phyloP scores from a whole-genome alignment of 345 rosid genomes.

The Moringa oleifera region DNA sequence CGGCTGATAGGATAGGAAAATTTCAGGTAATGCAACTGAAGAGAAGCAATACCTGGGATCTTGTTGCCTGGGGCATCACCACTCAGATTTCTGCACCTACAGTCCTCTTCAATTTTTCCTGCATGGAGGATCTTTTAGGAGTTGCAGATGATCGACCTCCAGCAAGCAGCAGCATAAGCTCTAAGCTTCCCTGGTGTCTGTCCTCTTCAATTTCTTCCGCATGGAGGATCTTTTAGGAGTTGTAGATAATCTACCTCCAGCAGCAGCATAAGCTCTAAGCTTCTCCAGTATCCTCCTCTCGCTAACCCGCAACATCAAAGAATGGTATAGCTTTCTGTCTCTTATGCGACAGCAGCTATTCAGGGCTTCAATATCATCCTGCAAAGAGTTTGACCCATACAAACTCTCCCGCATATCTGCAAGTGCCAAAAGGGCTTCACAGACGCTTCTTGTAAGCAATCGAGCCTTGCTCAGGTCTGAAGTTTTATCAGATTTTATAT shows the following conservation, averaged over 20 bases:
- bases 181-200: slow-evolving; percentile 63
- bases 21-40: no score
- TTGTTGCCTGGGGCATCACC: no score
- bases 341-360: slow-evolving; percentile 25
- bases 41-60: no score
- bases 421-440: slow-evolving; percentile 51
- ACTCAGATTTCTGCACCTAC: no score
- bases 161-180: slow-evolving; percentile 24
- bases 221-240: slow-evolving; percentile 4
- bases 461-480: slow-evolving; percentile 33
- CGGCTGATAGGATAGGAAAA: no score
- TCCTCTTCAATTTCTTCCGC: no score
- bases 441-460: slow-evolving; percentile 55
- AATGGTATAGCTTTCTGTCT: slow-evolving; percentile 62
- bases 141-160: slow-evolving; percentile 1
- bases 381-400: slow-evolving; percentile 37
- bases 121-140: slow-evolving; percentile 7
- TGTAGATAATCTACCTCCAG: slow-evolving; percentile 1
- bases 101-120: no score
- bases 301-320: slow-evolving; percentile 49
- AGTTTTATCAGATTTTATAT: slow-evolving; percentile 19
- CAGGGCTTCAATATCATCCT: slow-evolving; percentile 45
- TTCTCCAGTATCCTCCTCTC: slow-evolving; percentile 73
- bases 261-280: slow-evolving; percentile 42
- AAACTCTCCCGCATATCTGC: slow-evolving; percentile 63